Conservation (phyloP, 2,329 filamentous ascomycete genomes). For the Cryphonectria carpinicola region DNA sequence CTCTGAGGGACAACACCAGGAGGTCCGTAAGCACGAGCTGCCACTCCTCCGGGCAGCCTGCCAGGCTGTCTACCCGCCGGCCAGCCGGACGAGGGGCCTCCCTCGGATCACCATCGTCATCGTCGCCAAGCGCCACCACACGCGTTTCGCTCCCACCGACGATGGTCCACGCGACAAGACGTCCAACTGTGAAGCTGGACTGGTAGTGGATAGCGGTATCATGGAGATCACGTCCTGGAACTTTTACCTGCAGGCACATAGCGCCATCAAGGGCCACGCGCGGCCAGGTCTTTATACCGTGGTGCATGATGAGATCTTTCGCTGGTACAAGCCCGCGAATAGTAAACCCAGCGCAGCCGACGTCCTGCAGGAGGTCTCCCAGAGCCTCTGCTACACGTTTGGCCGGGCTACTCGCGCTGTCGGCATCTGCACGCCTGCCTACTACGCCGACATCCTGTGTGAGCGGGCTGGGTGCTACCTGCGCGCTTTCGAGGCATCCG, state of each 20-base stretch:
- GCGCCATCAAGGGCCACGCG: slow-evolving; percentile 80
- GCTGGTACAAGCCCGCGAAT: slow-evolving; percentile 56
- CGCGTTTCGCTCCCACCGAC: slow-evolving; percentile 74
- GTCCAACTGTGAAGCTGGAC: slow-evolving; percentile 72
- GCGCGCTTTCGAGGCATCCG: not conserved
- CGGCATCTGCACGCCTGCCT: slow-evolving; percentile 83
- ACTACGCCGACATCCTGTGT: slow-evolving; percentile 87
- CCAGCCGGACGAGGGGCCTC: slow-evolving; percentile 42
- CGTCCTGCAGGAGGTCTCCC: slow-evolving; percentile 72
- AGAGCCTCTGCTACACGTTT: slow-evolving; percentile 81
- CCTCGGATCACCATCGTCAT: slow-evolving; percentile 75
- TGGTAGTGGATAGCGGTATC: slow-evolving; percentile 82
- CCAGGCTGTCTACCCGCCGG: slow-evolving; percentile 33
- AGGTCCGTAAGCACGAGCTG: slow-evolving; percentile 71
- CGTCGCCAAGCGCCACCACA: slow-evolving; percentile 88
- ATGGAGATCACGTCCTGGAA: slow-evolving; percentile 78
- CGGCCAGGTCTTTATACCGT: slow-evolving; percentile 84
- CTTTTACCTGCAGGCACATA: slow-evolving; percentile 81
- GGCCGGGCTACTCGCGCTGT: slow-evolving; percentile 86
- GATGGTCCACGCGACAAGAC: slow-evolving; percentile 37
- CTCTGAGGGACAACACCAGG: slow-evolving; percentile 79
- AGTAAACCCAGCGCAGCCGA: slow-evolving; percentile 52
- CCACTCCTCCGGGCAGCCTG: slow-evolving; percentile 69
- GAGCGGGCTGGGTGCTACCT: slow-evolving; percentile 77
- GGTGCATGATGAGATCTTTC: slow-evolving; percentile 70